A percentile compares a stretch with the other conserved stretches of the same genome.
Evolutionary conservation across 1,284 basidiomycete genomes (phyloP).

Genomic region (Rugosomyces carneus): DNA sequence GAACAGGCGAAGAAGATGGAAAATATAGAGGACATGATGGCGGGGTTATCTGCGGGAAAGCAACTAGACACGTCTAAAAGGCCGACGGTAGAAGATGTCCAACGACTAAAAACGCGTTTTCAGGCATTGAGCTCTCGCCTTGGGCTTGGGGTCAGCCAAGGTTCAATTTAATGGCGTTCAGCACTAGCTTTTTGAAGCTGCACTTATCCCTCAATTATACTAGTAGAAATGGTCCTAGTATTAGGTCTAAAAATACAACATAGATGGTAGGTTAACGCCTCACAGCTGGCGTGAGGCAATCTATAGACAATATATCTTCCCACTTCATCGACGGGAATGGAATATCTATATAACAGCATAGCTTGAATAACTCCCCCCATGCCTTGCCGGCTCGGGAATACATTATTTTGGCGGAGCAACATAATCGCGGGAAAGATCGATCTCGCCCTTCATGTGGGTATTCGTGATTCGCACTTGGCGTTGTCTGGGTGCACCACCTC

Average conservation of each 20-base stretch:
- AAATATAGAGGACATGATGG: slow-evolving; percentile 50
- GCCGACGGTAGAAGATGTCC: slow-evolving; percentile 41
- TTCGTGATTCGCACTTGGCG: slow-evolving; percentile 82
- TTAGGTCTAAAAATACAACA: no score
- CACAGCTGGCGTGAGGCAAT: no score
- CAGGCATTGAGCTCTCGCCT: slow-evolving; percentile 27
- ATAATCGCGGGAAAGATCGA: slow-evolving; percentile 77
- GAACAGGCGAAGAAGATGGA: slow-evolving; percentile 45
- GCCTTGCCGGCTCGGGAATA: slow-evolving; percentile 1
- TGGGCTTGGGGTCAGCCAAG: slow-evolving; percentile 29
- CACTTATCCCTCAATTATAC: no score
- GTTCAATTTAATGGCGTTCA: no score
- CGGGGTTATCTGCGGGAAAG: slow-evolving; percentile 29
- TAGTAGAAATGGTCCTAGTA: no score
- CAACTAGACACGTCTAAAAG: slow-evolving; percentile 2
- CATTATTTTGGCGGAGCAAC: slow-evolving; percentile 42
- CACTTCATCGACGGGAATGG: not conserved
- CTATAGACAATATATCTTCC: no score
- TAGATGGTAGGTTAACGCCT: no score
- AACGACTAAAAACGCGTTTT: slow-evolving; percentile 34
- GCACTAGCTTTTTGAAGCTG: no score
- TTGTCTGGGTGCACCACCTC: slow-evolving; percentile 61
- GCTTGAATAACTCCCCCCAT: slow-evolving; percentile 4
- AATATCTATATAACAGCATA: slow-evolving; percentile 4
- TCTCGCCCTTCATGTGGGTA: slow-evolving; percentile 75